Evolutionary conservation across 1,139 yeast genomes (phyloP).

Genomic region (Sugiyamaella grinbergsii): DNA sequence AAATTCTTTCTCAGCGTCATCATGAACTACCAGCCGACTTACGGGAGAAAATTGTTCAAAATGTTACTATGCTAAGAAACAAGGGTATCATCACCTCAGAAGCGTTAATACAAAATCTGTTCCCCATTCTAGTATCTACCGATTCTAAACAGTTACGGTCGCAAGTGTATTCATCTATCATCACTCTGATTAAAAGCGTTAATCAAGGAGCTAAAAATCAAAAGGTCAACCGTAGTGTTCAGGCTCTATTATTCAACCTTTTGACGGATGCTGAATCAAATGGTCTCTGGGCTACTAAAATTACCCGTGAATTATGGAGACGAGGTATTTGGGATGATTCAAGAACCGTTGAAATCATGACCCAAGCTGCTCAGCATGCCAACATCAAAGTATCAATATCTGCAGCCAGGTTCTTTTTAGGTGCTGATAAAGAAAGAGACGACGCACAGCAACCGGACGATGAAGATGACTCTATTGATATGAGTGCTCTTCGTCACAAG

Average conservation of each 20-base stretch:
- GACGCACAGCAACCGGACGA: constrained; percentile 79
- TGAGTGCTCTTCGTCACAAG: constrained; percentile 67
- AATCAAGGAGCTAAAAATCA: constrained; percentile 86
- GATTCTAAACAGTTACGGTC: constrained; percentile 83
- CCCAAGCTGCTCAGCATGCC: constrained; percentile 87
- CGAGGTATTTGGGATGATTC: constrained; percentile 98
- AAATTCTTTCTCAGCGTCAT: constrained; percentile 70
- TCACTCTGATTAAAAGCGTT: constrained; percentile 75
- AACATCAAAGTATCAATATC: constrained; percentile 87
- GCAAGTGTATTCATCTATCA: constrained; percentile 77
- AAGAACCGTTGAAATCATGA: constrained; percentile 93
- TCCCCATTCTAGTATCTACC: constrained; percentile 71
- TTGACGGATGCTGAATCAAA: constrained; percentile 63
- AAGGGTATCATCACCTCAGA: constrained; percentile 82
- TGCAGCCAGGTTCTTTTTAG: constrained; percentile 87
- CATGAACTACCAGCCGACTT: constrained; percentile 79
- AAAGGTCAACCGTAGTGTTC: constrained; percentile 83
- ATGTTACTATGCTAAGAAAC: constrained; percentile 86
- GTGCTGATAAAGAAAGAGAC: constrained; percentile 94
- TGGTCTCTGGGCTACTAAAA: constrained; percentile 95
- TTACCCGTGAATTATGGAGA: constrained; percentile 95
- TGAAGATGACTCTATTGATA: constrained; percentile 56
- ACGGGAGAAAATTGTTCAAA: constrained; percentile 88
- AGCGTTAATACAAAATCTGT: constrained; percentile 76
- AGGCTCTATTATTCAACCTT: constrained; percentile 83